phyloP scores from a whole-genome alignment of 2,329 filamentous ascomycete species.

The Penicillium frequentans region DNA sequence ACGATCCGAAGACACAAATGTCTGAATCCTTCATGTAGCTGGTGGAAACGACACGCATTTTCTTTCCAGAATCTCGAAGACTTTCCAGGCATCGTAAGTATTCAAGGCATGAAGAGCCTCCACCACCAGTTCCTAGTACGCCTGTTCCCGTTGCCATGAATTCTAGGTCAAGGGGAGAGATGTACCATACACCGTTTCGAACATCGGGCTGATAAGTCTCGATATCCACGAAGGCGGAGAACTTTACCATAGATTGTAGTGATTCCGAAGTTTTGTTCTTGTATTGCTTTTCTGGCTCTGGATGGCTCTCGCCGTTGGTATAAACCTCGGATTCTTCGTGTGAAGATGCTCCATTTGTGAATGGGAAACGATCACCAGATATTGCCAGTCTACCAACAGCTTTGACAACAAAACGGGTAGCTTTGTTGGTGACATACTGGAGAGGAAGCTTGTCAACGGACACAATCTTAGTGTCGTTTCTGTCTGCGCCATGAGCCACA shows the following conservation, averaged over 20 bases:
- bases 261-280: neutral
- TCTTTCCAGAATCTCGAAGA: neutral
- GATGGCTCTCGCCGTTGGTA: neutral
- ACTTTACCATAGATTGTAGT: neutral
- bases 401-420: conserved; percentile 39
- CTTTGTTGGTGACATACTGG: conserved; percentile 42
- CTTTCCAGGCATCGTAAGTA: neutral
- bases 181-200: conserved; percentile 33
- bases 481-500: neutral
- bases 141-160: conserved; percentile 40
- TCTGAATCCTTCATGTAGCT: neutral
- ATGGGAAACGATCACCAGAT: neutral
- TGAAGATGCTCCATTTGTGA: neutral
- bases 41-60: neutral
- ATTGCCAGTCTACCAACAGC: conserved; percentile 19
- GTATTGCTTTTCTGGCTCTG: neutral
- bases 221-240: neutral
- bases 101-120: conserved; percentile 33
- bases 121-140: conserved; percentile 41
- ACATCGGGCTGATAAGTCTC: conserved; percentile 34
- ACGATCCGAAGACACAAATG: neutral
- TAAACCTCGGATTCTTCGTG: neutral
- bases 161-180: conserved; percentile 38
- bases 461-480: conserved; percentile 41
- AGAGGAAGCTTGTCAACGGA: conserved; percentile 45